A percentile compares a stretch with the other conserved stretches of the same genome.
Conservation (phyloP, 805 yeast species). For the Starmerella sirachaensis region DNA sequence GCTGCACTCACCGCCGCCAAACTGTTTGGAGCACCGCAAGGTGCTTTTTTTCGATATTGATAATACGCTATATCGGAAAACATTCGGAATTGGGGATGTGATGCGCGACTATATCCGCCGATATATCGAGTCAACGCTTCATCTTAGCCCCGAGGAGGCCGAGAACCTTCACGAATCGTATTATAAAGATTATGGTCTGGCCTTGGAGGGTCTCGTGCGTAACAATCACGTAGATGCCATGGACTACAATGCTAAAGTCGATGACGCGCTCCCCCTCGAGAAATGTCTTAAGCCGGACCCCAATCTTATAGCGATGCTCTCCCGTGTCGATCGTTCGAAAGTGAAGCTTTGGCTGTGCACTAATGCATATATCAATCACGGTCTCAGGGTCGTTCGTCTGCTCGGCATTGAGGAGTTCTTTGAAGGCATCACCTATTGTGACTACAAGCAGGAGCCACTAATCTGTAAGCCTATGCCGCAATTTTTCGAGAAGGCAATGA, state of each 20-base stretch:
- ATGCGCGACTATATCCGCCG: conserved; percentile 80
- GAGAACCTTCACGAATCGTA: conserved; percentile 55
- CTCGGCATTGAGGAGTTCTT: conserved; percentile 85
- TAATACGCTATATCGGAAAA: conserved; percentile 71
- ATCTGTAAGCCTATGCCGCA: conserved; percentile 80
- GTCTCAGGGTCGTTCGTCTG: conserved; percentile 60
- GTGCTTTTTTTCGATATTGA: conserved; percentile 83
- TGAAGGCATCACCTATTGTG: conserved; percentile 90
- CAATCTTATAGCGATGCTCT: conserved; percentile 27
- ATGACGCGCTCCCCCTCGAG: conserved; percentile 82
- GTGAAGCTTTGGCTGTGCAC: conserved; percentile 85
- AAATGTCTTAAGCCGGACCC: conserved; percentile 51
- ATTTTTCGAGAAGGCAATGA: conserved; percentile 47
- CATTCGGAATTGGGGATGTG: conserved; percentile 65
- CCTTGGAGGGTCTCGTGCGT: conserved; percentile 73
- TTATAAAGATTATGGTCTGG: conserved; percentile 80
- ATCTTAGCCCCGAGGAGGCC: conserved; percentile 63
- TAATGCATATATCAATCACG: conserved; percentile 89
- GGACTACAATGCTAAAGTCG: conserved; percentile 79
- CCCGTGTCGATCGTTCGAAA: conserved; percentile 34
- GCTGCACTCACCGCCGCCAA: conserved; percentile 14
- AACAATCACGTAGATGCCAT: conserved; percentile 66
- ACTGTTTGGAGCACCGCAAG: conserved; percentile 8
- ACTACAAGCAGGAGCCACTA: conserved; percentile 51
- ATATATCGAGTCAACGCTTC: conserved; percentile 57